These are phyloP conservation scores for Grigorovia transvaalensis DNA, from an alignment of 805 yeast species.

Conservation along the genomic window DNA sequence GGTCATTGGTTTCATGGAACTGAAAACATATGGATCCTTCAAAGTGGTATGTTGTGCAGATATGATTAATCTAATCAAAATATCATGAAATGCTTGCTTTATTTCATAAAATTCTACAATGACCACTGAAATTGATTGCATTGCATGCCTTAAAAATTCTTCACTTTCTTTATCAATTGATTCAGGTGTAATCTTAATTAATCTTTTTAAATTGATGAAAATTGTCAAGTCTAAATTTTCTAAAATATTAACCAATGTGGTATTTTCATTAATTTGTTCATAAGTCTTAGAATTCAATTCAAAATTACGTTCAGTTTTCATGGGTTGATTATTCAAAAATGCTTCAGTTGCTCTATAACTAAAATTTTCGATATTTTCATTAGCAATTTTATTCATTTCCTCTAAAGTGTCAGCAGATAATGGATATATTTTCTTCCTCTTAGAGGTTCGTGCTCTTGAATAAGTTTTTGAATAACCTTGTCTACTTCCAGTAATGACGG, in stretches of 20 bases:
- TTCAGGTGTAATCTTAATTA: constrained; percentile 12
- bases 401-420: constrained; percentile 20
- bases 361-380: constrained; percentile 16
- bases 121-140: constrained; percentile 18
- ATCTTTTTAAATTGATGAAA: constrained; percentile 20
- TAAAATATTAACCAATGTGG: constrained; percentile 19
- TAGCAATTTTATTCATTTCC: constrained; percentile 15
- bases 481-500: constrained; percentile 5
- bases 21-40: constrained; percentile 66
- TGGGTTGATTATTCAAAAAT: constrained; percentile 9
- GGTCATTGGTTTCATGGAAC: constrained; percentile 48
- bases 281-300: constrained; percentile 23
- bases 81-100: constrained; percentile 63
- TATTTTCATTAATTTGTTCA: constrained; percentile 24
- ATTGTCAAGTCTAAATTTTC: constrained; percentile 26
- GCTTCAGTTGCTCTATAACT: constrained; percentile 4
- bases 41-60: constrained; percentile 60
- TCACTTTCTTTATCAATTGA: constrained; percentile 22
- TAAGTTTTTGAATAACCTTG: constrained; percentile 12
- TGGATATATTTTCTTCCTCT: constrained; percentile 15
- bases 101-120: constrained; percentile 61
- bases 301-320: constrained; percentile 9
- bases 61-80: constrained; percentile 47
- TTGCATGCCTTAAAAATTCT: constrained; percentile 24
- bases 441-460: constrained; percentile 13